Evolutionary conservation across 1,284 basidiomycete genomes (phyloP).

Genomic region (Ganoderma sinense): DNA sequence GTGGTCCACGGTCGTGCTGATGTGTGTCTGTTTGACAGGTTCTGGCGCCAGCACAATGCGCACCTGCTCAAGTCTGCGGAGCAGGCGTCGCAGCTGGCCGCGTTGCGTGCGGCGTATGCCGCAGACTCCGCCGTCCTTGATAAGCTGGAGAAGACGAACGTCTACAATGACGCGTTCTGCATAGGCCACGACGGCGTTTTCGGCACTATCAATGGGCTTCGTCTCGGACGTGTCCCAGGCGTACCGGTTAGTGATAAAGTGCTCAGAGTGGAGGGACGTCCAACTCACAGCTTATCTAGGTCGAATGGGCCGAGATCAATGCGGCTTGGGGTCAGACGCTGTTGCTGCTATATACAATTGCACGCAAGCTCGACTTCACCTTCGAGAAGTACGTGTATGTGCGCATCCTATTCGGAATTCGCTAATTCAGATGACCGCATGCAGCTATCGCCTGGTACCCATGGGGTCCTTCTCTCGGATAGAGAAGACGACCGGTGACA

Average conservation of each 20-base stretch:
- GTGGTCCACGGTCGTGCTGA: slow-evolving; percentile 15
- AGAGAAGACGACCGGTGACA: slow-evolving; percentile 84
- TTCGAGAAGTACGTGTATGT: slow-evolving; percentile 76
- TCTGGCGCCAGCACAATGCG: slow-evolving; percentile 84
- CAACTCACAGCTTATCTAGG: slow-evolving; percentile 48
- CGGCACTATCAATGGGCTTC: slow-evolving; percentile 96
- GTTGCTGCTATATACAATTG: slow-evolving; percentile 91
- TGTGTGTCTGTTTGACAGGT: slow-evolving; percentile 54
- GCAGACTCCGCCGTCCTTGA: slow-evolving; percentile 80
- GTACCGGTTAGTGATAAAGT: slow-evolving; percentile 59
- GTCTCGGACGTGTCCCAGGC: slow-evolving; percentile 87
- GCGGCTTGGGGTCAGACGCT: slow-evolving; percentile 98
- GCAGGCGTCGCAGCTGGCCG: slow-evolving; percentile 73
- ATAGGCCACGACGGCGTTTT: slow-evolving; percentile 95
- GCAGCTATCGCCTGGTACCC: slow-evolving; percentile 87
- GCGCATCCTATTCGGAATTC: not conserved
- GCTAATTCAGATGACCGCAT: not conserved
- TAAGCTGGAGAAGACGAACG: slow-evolving; percentile 92
- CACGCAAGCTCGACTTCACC: slow-evolving; percentile 86
- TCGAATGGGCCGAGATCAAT: slow-evolving; percentile 99
- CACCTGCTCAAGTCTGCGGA: slow-evolving; percentile 71
- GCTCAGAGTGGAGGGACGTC: not conserved
- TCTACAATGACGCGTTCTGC: slow-evolving; percentile 98
- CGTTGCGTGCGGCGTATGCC: slow-evolving; percentile 78
- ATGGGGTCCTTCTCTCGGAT: slow-evolving; percentile 95